Percentiles rank a stretch among this genome's conserved stretches.
Evolutionary conservation across 1,284 basidiomycete species (phyloP).

Genomic region (Caloboletus inedulis): DNA sequence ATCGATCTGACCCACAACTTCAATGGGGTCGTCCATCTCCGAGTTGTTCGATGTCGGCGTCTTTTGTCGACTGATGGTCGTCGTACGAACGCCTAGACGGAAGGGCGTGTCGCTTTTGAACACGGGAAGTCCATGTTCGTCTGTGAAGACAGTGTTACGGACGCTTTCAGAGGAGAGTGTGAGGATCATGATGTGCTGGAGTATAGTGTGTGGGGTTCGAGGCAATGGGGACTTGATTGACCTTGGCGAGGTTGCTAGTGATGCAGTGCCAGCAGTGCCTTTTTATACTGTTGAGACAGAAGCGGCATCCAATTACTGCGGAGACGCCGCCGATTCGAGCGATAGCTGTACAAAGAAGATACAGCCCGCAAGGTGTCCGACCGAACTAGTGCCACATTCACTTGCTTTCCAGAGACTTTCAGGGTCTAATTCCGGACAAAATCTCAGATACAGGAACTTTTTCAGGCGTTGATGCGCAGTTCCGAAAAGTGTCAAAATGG

Average conservation of each 20-base stretch:
- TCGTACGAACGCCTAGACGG: slow-evolving; percentile 22
- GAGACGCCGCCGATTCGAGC: not conserved
- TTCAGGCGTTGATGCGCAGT: no score
- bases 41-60: not conserved
- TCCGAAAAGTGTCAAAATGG: no score
- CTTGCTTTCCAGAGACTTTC: not conserved
- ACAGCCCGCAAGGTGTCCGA: no score
- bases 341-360: not conserved
- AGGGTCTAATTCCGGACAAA: not conserved
- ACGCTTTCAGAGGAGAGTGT: slow-evolving; percentile 24
- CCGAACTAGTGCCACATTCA: not conserved
- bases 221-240: not conserved
- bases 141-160: slow-evolving; percentile 26
- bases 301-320: not conserved
- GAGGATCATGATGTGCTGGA: slow-evolving; percentile 22
- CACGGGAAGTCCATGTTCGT: slow-evolving; percentile 22
- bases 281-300: no score
- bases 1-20: slow-evolving; percentile 20
- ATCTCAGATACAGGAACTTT: not conserved
- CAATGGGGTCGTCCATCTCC: not conserved
- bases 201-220: not conserved
- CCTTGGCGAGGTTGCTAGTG: no score
- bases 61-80: slow-evolving; percentile 17
- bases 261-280: not conserved
- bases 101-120: slow-evolving; percentile 29